Percentiles rank a stretch among this genome's conserved stretches.
phyloP scores from a whole-genome alignment of 176 grass and related monocot species.

The Dendrocalamus sinicus region DNA sequence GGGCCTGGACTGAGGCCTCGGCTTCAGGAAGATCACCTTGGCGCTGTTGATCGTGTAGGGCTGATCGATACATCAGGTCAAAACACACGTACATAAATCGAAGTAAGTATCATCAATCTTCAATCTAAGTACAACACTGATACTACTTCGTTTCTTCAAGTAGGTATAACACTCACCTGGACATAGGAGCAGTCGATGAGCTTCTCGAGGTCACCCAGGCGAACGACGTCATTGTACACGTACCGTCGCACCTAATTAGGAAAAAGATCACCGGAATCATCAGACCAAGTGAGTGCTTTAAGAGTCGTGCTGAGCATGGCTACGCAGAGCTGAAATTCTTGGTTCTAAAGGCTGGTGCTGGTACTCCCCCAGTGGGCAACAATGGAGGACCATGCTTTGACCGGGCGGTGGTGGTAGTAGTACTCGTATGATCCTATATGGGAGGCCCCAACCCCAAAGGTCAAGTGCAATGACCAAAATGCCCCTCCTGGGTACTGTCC shows the following conservation, averaged over 20 bases:
- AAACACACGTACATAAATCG: neutral
- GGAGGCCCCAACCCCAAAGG: conserved; percentile 13
- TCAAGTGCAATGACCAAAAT: conserved; percentile 25
- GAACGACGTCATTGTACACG: conserved; percentile 94
- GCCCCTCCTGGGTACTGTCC: conserved; percentile 14
- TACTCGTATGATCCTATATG: neutral
- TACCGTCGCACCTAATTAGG: conserved; percentile 71
- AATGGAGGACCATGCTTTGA: conserved; percentile 62
- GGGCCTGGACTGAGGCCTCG: conserved; percentile 92
- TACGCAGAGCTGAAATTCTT: neutral
- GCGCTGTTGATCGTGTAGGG: conserved; percentile 99
- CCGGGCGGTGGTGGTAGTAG: neutral
- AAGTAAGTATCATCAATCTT: neutral
- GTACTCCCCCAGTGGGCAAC: conserved; percentile 42
- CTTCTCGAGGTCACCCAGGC: conserved; percentile 87
- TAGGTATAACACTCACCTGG: conserved; percentile 53
- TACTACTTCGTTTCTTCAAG: neutral
- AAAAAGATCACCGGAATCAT: neutral
- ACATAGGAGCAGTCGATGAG: conserved; percentile 94
- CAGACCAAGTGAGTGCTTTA: neutral
- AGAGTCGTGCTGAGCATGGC: conserved; percentile 7
- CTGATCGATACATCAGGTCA: conserved; percentile 33
- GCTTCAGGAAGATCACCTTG: conserved; percentile 99
- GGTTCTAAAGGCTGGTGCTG: neutral
- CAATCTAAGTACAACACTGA: neutral